Percentiles rank a stretch among this genome's conserved stretches.
These are phyloP conservation scores for Yamadazyma olivae DNA, from an alignment of 805 yeast species.

Conservation along the genomic window DNA sequence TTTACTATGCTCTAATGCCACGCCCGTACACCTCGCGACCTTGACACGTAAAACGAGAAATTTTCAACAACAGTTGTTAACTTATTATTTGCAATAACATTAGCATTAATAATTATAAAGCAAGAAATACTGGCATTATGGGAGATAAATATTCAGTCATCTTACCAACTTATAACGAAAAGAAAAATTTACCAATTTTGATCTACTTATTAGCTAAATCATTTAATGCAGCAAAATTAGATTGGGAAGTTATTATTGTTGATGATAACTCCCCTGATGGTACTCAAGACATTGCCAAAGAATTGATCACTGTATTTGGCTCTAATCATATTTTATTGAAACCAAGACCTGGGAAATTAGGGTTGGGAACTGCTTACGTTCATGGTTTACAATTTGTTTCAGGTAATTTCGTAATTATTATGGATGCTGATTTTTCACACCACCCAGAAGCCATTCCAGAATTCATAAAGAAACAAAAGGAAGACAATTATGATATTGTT, in stretches of 20 bases:
- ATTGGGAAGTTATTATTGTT: slow-evolving; percentile 77
- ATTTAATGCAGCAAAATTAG: slow-evolving; percentile 51
- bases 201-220: slow-evolving; percentile 68
- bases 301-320: slow-evolving; percentile 57
- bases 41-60: too few species aligned
- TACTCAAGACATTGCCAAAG: slow-evolving; percentile 68
- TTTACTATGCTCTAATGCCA: too few species aligned
- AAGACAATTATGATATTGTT: slow-evolving; percentile 49
- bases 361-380: slow-evolving; percentile 77
- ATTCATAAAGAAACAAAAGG: slow-evolving; percentile 63
- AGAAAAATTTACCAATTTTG: slow-evolving; percentile 60
- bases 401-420: slow-evolving; percentile 73
- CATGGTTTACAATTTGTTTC: slow-evolving; percentile 70
- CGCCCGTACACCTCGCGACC: too few species aligned
- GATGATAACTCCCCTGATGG: slow-evolving; percentile 84
- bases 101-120: too few species aligned
- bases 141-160: slow-evolving; percentile 63
- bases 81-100: too few species aligned
- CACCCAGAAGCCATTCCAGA: slow-evolving; percentile 79
- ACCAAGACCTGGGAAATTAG: slow-evolving; percentile 75
- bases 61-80: too few species aligned
- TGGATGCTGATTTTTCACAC: slow-evolving; percentile 85
- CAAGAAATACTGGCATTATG: too few species aligned
- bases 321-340: slow-evolving; percentile 57
- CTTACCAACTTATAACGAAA: slow-evolving; percentile 76